Conservation (phyloP, 495 filamentous ascomycete species). For the Neurospora africana region DNA sequence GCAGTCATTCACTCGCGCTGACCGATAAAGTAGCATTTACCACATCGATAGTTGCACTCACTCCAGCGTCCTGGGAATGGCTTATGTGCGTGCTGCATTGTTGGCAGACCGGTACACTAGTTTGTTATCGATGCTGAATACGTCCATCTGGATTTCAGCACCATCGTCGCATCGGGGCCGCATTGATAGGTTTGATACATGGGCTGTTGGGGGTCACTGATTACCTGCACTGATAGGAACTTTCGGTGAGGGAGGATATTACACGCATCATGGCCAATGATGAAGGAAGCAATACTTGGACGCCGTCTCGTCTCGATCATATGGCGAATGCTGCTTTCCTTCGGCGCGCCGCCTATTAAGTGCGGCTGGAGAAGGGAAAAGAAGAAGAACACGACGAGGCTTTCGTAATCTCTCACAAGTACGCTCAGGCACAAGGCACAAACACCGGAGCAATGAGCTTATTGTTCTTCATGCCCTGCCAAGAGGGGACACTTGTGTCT, state of each 20-base stretch:
- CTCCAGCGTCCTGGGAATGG: neutral
- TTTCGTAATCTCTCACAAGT: neutral
- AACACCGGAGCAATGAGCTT: neutral
- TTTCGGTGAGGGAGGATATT: neutral
- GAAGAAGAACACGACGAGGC: neutral
- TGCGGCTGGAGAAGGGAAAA: neutral
- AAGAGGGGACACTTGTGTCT: neutral
- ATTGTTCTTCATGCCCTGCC: neutral
- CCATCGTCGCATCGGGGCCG: neutral
- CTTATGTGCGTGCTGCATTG: neutral
- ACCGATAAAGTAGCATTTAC: neutral
- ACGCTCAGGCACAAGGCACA: neutral
- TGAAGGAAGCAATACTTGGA: neutral
- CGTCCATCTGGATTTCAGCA: neutral
- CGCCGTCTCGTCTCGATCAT: neutral
- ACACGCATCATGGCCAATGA: neutral
- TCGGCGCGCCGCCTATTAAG: neutral
- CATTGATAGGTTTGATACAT: neutral
- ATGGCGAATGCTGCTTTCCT: neutral
- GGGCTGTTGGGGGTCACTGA: neutral
- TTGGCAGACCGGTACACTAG: neutral
- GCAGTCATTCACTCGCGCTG: neutral
- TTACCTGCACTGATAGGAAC: neutral
- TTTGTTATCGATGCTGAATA: neutral
- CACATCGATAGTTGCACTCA: neutral